Evolutionary conservation across 768 basidiomycete genomes (phyloP).

Genomic region (Pleurotus giganteus): DNA sequence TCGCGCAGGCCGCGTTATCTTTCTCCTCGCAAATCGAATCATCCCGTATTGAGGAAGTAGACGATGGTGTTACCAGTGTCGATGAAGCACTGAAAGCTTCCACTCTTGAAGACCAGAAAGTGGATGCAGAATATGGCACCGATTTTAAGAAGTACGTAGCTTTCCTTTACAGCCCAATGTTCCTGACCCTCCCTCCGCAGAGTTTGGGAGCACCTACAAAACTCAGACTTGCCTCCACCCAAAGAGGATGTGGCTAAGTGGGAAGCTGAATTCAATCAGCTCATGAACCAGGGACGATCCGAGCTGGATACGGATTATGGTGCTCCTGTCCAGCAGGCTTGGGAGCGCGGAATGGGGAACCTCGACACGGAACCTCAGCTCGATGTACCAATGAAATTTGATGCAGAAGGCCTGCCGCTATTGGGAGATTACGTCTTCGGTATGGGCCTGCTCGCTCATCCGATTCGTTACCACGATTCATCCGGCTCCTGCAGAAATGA

Average conservation of each 20-base stretch:
- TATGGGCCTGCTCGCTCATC: constrained; percentile 31
- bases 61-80: constrained; percentile 35
- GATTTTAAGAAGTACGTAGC: constrained; percentile 56
- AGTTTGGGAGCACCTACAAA: constrained; percentile 60
- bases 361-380: constrained; percentile 24
- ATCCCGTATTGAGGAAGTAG: constrained; percentile 55
- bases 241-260: constrained; percentile 70
- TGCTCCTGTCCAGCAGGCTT: constrained; percentile 58
- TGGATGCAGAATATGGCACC: constrained; percentile 22
- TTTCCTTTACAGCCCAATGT: neutral
- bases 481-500: constrained; percentile 46
- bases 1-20: constrained; percentile 63
- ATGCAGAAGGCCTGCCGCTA: constrained; percentile 75
- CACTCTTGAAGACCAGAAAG: constrained; percentile 29
- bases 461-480: neutral
- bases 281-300: constrained; percentile 68
- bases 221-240: constrained; percentile 55
- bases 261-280: constrained; percentile 81
- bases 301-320: constrained; percentile 66
- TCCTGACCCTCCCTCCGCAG: constrained; percentile 30
- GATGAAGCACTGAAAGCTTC: constrained; percentile 37
- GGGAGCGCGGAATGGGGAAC: constrained; percentile 55
- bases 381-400: constrained; percentile 41
- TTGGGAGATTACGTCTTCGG: constrained; percentile 76
- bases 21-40: constrained; percentile 40